Evolutionary conservation across 2,329 filamentous ascomycete genomes (phyloP), one percentile per base, ranked within the genome.

Genomic region (Cordyceps fumosorosea): DNA sequence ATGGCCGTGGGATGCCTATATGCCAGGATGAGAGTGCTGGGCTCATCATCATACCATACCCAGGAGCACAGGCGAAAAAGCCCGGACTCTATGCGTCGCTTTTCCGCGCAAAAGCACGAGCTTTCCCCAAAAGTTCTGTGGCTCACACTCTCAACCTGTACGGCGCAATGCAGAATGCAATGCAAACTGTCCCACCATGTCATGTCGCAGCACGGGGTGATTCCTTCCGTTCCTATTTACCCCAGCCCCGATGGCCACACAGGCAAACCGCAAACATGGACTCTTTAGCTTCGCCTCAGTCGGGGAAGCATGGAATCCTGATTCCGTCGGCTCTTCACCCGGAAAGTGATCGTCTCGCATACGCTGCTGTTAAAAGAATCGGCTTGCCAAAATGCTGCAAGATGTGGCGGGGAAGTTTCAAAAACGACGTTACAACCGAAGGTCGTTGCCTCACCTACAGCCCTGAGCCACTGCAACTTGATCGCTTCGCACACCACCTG

Each of bases 381-480:
- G 34, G 45, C 40, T 12, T n/a, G 18, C n/a, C 40, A 45, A 29
- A 29, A 37, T 22, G 40, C n/a, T 48, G 58, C 40, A 47, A 37
- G 58, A 40, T 40, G 42, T 16, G 40, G 58, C 58, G 50, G 58
- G 51, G 42, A 60, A 60, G 37, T 48, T 48, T 14, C 12, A 37
- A 60, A 48, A 60, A 48, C 58, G 50, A 60, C 29, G 58, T 60
- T 60, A 48, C 58, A 60, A 48, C 54, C 42, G 16, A 14, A 50
- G n/a, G 16, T 22, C 26, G n/a, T n/a, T n/a, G 29, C 50, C 42
- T 54, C 58, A 37, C 34, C 50, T 51, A 18, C 51, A 34, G 20
- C 26, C 20, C 40, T 40, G 20, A 60, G 42, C 32, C 42, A 29
- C 40, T 37, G 57, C 48, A 18, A 32, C 37, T 24, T 37, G 51